Base-by-base conservation (phyloP, 352 stramenopile species). In the Phytopythium cucurbitacearum region DNA sequence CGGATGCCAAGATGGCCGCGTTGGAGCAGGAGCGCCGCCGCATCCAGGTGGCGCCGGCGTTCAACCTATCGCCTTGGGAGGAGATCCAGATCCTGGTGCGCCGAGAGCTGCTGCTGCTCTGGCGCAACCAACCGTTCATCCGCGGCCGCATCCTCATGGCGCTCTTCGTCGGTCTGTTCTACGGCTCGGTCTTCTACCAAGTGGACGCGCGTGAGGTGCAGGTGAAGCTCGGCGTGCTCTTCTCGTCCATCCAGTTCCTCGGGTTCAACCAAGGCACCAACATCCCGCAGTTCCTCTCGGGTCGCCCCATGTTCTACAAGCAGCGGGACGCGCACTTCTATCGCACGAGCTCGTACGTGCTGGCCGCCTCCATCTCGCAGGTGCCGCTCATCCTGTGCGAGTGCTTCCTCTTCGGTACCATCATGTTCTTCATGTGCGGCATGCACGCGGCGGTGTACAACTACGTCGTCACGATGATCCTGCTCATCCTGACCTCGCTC, bases 351-450 rank as follows among this genome's bases (percentile, higher is more conserved):
- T 69, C 69, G 16, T 92, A 85, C 55, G 65, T 87, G 40, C 44
- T 88, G 28, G 66, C 55, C 1, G 33, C 21, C 13, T 42, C 53
- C 0, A 36, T 69, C 9, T 37, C 21, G 1, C 52, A 65, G 9
- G 12, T 73, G 10, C 53, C 68, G 47, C 42, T 74, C 47, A 35
- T 51, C 57, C 1, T 72, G 0, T 42, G 72, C 33, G 80, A 90
- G 66, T 69, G 60, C 7, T 42, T 85, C 5, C 40, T 85, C 33
- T 91, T 91, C 61, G 84, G 78, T 1, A 73, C 68, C 13, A 62
- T 91, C 53, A 43, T 91, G 12, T 90, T 90, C 56, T 91, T 70
- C 60, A 80, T 90, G 59, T 77, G 85, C 43, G 83, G 80, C 13
- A 67, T 72, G n/a, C 33, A 51, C 37, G 34, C 32, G 9, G 45